Base-by-base conservation (phyloP, 495 filamentous ascomycete species). In the Neurospora sp. region DNA sequence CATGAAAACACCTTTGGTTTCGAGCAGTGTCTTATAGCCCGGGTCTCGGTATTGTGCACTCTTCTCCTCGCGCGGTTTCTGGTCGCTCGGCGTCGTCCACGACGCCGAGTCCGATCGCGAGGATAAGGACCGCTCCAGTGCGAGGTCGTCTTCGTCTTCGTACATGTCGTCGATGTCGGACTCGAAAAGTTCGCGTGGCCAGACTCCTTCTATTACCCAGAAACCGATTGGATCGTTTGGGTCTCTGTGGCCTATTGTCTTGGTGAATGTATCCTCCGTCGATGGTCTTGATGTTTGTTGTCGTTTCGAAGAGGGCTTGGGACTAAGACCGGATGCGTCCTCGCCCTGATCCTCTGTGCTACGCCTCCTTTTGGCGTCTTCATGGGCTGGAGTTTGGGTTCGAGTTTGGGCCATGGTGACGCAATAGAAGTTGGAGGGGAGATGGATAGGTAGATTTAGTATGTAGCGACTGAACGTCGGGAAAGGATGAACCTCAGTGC, bases 1-100 rank as follows among this genome's bases (percentile, higher is more conserved):
- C 82, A 85, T 85, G 69, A 79, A 86, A 74, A 80, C 82, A n/a
- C 81, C 80, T 59, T 81, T 81, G n/a, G 77, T 78, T 7, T 39
- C 73, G 71, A 85, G 82, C 11, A 81, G 37, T 5, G 61, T 75
- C 16, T 71, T 42, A 71, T 84, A 86, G 12, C 74, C 72, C 48
- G 76, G 69, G 72, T 80, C 73, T 71, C 71, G 40, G 71, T 87
- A 86, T 48, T 70, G 76, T 12, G 75, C 73, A 75, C 82, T 84
- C 72, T 84, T 83, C 65, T 82, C 73, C 22, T 71, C 53, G 31
- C 31, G 2, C 31, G 31, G 31, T 2, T n/a, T n/a, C n/a, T n/a
- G n/a, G 35, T 35, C 35, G 27, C 65, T 8, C 40, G 6, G 61
- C 71, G 68, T 72, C 20, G 41, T 20, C n/a, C n/a, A n/a, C n/a